Conservation (phyloP, 2,329 filamentous ascomycete species). For the Trichoderma lentiforme region DNA sequence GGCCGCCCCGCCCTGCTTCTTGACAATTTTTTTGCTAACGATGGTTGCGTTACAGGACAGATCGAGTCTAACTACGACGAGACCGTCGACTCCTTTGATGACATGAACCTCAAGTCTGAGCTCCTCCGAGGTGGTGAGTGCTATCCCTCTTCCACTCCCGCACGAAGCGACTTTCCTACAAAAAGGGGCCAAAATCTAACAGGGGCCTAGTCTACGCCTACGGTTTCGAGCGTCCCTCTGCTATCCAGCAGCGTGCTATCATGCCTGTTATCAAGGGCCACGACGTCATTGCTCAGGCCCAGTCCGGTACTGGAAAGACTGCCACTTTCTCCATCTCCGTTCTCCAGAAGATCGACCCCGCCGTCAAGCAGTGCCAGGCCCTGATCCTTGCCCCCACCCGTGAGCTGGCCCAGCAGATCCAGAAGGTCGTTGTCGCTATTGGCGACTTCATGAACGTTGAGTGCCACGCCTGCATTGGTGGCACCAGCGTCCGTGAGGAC, state of each 20-base stretch:
- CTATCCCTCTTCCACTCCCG: constrained; percentile 15
- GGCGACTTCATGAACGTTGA: constrained; percentile 99
- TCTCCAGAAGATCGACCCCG: constrained; percentile 96
- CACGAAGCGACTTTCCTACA: not conserved
- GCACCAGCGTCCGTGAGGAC: constrained; percentile 96
- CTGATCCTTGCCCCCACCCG: constrained; percentile 96
- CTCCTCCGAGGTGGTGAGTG: constrained; percentile 82
- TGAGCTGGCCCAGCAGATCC: constrained; percentile 98
- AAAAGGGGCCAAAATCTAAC: constrained; percentile 24
- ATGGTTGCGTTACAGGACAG: constrained; percentile 62
- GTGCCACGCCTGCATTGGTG: constrained; percentile 99
- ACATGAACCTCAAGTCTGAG: constrained; percentile 96
- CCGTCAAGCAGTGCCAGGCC: constrained; percentile 94
- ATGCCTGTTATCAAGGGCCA: constrained; percentile 99
- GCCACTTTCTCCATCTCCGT: constrained; percentile 99
- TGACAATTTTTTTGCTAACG: constrained; percentile 23
- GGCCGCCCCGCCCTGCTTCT: not conserved
- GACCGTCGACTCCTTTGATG: constrained; percentile 97
- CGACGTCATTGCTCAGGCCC: constrained; percentile 99
- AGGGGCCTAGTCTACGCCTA: constrained; percentile 78
- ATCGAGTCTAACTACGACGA: constrained; percentile 99
- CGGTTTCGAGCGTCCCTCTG: constrained; percentile 99
- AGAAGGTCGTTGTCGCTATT: constrained; percentile 92
- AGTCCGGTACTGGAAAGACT: constrained; percentile 99
- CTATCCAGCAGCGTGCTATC: constrained; percentile 99